phyloP scores from a whole-genome alignment of 2,329 filamentous ascomycete genomes.

The Trichocomaceae sp. region DNA sequence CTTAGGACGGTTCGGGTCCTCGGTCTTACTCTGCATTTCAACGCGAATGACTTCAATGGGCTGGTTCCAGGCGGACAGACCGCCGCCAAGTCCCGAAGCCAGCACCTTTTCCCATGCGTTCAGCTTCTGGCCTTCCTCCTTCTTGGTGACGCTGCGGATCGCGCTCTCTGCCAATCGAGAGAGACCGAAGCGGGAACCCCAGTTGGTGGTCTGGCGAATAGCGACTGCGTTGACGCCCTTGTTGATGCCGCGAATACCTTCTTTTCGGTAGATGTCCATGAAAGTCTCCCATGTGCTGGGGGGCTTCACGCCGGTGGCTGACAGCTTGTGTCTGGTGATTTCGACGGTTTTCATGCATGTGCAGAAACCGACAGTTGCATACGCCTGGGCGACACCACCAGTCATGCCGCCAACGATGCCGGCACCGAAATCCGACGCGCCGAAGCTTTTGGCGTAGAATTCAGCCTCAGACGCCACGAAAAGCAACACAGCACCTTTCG shows the following conservation, averaged over 20 bases:
- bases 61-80: conserved; percentile 97
- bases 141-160: conserved; percentile 71
- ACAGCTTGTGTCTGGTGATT: conserved; percentile 97
- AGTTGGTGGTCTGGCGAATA: conserved; percentile 99
- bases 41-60: conserved; percentile 99
- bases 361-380: conserved; percentile 99
- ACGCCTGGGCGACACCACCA: conserved; percentile 93
- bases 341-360: conserved; percentile 99
- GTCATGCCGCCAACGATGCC: conserved; percentile 89
- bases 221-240: conserved; percentile 97
- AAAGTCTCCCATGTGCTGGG: conserved; percentile 92
- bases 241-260: conserved; percentile 95
- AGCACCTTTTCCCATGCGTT: conserved; percentile 77
- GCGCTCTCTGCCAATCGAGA: conserved; percentile 83
- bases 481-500: conserved; percentile 96
- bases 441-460: conserved; percentile 78
- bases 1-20: conserved; percentile 95
- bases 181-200: conserved; percentile 93
- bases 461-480: conserved; percentile 98
- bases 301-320: conserved; percentile 71
- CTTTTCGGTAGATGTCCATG: conserved; percentile 90
- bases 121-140: conserved; percentile 74
- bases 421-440: conserved; percentile 77
- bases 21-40: conserved; percentile 99
- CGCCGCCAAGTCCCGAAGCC: conserved; percentile 81